phyloP scores from a whole-genome alignment of 768 basidiomycete species.

The Kwoniella mangroviensis region DNA sequence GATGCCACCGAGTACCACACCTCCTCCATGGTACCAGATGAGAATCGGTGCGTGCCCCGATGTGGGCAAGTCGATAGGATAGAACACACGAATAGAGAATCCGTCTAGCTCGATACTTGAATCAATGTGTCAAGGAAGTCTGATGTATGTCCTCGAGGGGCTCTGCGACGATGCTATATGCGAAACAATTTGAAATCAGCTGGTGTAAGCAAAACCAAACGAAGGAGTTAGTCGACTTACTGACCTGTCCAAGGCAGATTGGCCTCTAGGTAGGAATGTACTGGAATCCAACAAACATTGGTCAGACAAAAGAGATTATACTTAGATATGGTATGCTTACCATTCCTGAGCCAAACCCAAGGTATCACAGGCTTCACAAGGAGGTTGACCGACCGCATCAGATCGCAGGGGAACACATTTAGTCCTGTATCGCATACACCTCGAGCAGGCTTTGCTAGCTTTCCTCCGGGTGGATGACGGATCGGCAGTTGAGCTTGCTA shows the following conservation, averaged over 20 bases:
- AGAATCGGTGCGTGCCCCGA: conserved; percentile 61
- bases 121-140: too few species aligned
- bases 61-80: conserved; percentile 62
- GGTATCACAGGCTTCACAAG: conserved; percentile 13
- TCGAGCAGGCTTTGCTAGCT: conserved; percentile 29
- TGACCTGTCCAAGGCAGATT: conserved; percentile 18
- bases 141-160: neutral
- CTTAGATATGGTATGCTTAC: conserved; percentile 3
- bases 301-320: too few species aligned
- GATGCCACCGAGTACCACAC: conserved; percentile 74
- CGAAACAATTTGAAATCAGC: neutral
- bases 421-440: conserved; percentile 22
- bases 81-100: conserved; percentile 68
- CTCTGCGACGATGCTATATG: conserved; percentile 2
- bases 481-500: neutral
- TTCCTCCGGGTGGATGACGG: neutral
- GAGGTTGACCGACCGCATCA: conserved; percentile 1
- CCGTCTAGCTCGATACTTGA: conserved; percentile 58
- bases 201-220: neutral
- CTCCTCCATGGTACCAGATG: conserved; percentile 76
- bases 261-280: conserved; percentile 22
- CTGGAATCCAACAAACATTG: neutral
- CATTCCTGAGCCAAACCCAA: conserved; percentile 14
- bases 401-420: conserved; percentile 22
- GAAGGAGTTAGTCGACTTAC: conserved; percentile 9